Base-by-base conservation (phyloP, 306 rosid genomes). In the Crotalaria pallida region DNA sequence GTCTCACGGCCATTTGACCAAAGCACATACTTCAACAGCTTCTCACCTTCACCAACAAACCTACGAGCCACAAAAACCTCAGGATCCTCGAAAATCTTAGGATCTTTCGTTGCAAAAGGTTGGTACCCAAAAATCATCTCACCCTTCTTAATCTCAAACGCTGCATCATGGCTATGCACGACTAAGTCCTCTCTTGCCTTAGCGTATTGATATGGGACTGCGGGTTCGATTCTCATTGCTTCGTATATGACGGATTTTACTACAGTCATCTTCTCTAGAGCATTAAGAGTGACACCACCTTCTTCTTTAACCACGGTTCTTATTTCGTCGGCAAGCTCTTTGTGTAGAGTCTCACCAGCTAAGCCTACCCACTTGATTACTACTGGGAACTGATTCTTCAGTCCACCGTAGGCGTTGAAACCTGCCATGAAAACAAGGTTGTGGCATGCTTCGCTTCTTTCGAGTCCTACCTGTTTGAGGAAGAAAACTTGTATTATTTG, bases 91-190 rank as follows among this genome's bases (percentile, higher is more conserved):
- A 91, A 88, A 3, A 91, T 24, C 77, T 48, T 83, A 0, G 91
- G 81, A 71, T 91, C 97, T 3, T 67, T 91, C 0, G 93, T 89
- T 0, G 92, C 96, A 1, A 91, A 78, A 0, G 89, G 85, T 65
- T 85, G 91, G 60, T 72, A 88, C 12, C 93, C 97, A 6, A 91
- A 88, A 8, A 91, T 58, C 91, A 79, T 83, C 73, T 91, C 92
- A 0, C 92, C 92, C 47, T 80, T 85, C 68, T 87, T 85, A 50
- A 88, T 76, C 86, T 76, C 33, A 55, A 75, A 91, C 7, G 83
- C 10, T 0, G 85, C 82, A 16, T 88, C 91, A 12, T 88, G 96
- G 58, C 82, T 86, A 0, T 21, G 58, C 21, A 91, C 52, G 6
- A 87, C 71, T 1, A 87, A 6, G 36, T 91, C 87, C 64, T 88